These are phyloP conservation scores for Fimicolochytrium jonesii DNA, from an alignment of 192 early-diverging fungal genomes.

Conservation along the genomic window DNA sequence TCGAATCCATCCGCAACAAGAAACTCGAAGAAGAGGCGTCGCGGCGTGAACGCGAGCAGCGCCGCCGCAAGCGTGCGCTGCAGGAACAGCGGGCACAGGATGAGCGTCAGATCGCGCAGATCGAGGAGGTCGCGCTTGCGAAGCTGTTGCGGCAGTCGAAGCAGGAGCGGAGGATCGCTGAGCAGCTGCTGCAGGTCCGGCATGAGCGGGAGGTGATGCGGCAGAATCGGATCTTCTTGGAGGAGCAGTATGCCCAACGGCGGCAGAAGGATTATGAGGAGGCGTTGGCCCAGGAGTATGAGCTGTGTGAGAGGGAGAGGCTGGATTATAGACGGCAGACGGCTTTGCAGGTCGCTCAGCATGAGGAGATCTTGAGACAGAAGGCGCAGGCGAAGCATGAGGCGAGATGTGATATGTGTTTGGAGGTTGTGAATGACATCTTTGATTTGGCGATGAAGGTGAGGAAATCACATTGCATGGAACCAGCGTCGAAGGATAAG, in stretches of 20 bases:
- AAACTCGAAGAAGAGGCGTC: slow-evolving; percentile 47
- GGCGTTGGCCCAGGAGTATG: slow-evolving; percentile 45
- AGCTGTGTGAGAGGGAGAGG: slow-evolving; percentile 31
- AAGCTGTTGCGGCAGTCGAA: slow-evolving; percentile 54
- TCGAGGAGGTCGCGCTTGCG: slow-evolving; percentile 42
- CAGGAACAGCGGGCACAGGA: slow-evolving; percentile 44
- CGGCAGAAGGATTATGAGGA: slow-evolving; percentile 56
- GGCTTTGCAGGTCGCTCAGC: slow-evolving; percentile 42
- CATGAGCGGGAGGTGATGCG: slow-evolving; percentile 57
- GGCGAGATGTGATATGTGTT: slow-evolving; percentile 17
- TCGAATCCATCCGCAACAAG: slow-evolving; percentile 44
- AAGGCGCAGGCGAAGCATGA: slow-evolving; percentile 35
- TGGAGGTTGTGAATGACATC: slow-evolving; percentile 42
- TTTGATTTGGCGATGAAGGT: slow-evolving; percentile 49
- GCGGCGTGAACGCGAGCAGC: slow-evolving; percentile 47
- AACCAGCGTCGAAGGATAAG: not conserved
- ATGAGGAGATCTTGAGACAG: slow-evolving; percentile 44
- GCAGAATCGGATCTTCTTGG: slow-evolving; percentile 45
- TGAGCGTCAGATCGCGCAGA: slow-evolving; percentile 34
- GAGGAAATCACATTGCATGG: no score
- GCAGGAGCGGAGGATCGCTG: slow-evolving; percentile 58
- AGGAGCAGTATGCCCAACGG: slow-evolving; percentile 51
- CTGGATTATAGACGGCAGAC: slow-evolving; percentile 43
- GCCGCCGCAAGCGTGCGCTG: slow-evolving; percentile 47
- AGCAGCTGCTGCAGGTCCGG: slow-evolving; percentile 53